Base-by-base conservation (phyloP, 2,329 filamentous ascomycete genomes). In the Ploettnerulaceae sp. region DNA sequence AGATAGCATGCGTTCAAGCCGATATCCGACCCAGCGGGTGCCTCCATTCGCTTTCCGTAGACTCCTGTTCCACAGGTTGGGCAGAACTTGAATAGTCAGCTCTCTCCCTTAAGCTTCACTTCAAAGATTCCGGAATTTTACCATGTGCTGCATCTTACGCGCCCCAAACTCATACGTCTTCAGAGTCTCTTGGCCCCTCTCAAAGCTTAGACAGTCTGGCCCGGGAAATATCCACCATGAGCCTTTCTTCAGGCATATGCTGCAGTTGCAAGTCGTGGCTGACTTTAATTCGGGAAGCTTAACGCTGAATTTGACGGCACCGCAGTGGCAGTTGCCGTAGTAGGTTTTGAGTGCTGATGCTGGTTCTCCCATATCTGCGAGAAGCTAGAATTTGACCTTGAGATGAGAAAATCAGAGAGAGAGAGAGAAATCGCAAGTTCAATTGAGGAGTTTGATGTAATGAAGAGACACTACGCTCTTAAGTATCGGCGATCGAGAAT, bases 201-300 rank as follows among this genome's bases (percentile, higher is more conserved):
- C 63, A 43, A 76, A 58, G n/a, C 57, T 67, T 45, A 76, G 63
- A 32, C 61, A 49, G 26, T 62, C 57, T 2, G 53, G 57, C 0
- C 54, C 51, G 3, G 64, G 59, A 25, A 67, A 59, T 15, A 65
- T 35, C 60, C 64, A 73, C 28, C 73, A 58, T 33, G 71, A 70
- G 12, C 64, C 71, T 59, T 74, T 75, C 55, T 69, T 75, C 56
- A 53, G 57, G 61, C 83, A 84, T 53, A 84, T 76, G 65, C 79
- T 84, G 67, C 84, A 87, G 64, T 82, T 81, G 66, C 84, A 84
- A 58, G 76, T 70, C 4, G 65, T 60, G 5, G 71, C 72, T 4
- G 70, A 63, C 57, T 76, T 77, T 50, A 86, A 71, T 59, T 84
- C 77, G 17, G 79, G 76, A 9, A 80, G 35, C 2, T 66, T 61